Evolutionary conservation across 2,329 filamentous ascomycete species (phyloP), one percentile per base, ranked within the genome.

Genomic region (Venturia aucupariae): DNA sequence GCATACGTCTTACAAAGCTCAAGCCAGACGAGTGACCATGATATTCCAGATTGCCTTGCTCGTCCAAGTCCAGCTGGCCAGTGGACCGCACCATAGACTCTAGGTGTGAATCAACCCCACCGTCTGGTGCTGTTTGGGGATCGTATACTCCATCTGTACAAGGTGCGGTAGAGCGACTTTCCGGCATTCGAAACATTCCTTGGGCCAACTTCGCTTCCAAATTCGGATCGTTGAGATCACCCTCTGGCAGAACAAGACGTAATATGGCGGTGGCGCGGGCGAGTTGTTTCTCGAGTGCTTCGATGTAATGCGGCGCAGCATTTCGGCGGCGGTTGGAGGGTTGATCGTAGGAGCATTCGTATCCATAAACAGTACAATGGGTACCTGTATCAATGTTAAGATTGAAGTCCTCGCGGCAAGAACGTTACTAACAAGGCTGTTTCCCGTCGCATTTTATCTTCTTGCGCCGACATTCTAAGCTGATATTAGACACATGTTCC

Each of bases 311-410:
- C 22, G 92, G 92, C 32, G 90, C 90, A 27, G 92, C 92, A 73
- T 96, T 96, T 70, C 92, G 86, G 69, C 92, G 85, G 68, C 92
- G 85, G 74, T 96, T 96, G 30, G 92, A 96, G 15, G 92, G 92
- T 74, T 96, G 94, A 72, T 96, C 92, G 76, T 96, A 96, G 35
- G 92, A 96, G 75, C 92, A 97, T 73, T 96, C 92, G 80, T 99
- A 99, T 74, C 92, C 97, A 76, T 99, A 99, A 61, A 97, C 92
- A 13, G 92, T 96, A 75, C 94, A 99, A 76, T 97, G 94, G 0
- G 92, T 97, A 57, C 51, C 51, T 57, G 13, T 7, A 57, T 22
- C 30, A 24, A 35, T 19, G 1, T 57, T 35, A 57, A 17, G 15
- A 57, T 57, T 57, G 27, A 17, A 19, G 27, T n/a, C n/a, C 15